These are phyloP conservation scores for Senecio squalidus DNA, from an alignment of 140 eudicot species.

Conservation along the genomic window DNA sequence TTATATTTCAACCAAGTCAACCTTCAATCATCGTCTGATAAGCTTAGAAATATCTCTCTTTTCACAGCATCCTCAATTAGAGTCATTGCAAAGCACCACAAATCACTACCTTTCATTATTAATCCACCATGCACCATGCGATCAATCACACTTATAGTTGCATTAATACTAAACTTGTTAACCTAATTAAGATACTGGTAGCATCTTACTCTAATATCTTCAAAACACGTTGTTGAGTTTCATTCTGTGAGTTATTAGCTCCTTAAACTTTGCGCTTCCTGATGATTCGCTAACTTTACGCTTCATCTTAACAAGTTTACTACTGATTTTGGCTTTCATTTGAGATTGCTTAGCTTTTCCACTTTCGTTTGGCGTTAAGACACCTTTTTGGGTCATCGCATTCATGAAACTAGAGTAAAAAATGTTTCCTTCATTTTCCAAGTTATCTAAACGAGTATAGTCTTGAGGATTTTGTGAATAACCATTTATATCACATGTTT, in stretches of 20 bases:
- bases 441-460: background rate
- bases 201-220: background rate
- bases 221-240: slow-evolving; percentile 1
- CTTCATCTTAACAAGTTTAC: background rate
- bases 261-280: background rate
- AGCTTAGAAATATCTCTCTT: background rate
- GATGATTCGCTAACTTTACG: background rate
- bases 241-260: slow-evolving; percentile 1
- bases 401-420: background rate
- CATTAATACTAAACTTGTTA: background rate
- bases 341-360: background rate
- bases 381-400: background rate
- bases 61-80: background rate
- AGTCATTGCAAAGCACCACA: background rate
- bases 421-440: background rate
- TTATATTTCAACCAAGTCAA: background rate
- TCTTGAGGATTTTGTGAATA: background rate
- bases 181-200: background rate
- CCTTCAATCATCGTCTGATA: background rate
- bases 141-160: background rate
- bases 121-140: background rate
- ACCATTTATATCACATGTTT: background rate
- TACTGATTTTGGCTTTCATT: background rate
- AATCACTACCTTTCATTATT: background rate
- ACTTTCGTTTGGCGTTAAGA: background rate